Evolutionary conservation across 257 asterid species (phyloP), one percentile per base, ranked within the genome.

Genomic region (Lantana camara): DNA sequence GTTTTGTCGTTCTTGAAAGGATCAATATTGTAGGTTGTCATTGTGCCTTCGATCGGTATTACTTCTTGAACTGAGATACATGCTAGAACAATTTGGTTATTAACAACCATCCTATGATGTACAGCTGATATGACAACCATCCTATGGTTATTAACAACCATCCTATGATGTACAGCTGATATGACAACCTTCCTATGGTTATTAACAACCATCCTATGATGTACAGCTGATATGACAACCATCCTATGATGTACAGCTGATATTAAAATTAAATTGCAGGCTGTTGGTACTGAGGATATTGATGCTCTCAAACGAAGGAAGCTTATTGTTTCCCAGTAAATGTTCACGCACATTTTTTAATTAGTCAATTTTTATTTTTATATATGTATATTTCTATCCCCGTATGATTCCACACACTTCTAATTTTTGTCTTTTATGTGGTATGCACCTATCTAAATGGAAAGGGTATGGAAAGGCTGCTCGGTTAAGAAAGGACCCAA

Each of bases 381-480:
- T 35, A 35, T 35, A 35, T 27, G 11, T 35, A 10, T 4, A 35
- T 35, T 35, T 35, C 7, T 1, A 4, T 35, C 1, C 11, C 8
- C 11, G 1, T 35, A 41, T 57, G 20, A 21, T 41, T 14, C 2
- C 0, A 13, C 16, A 41, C 46, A 41, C 46, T 41, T 41, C 14
- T 54, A 41, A 15, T 27, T 51, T 47, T 22, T 50, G 40, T 69
- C 47, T 42, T 65, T 47, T 24, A 19, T 51, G 59, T n/a, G n/a
- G n/a, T n/a, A n/a, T 21, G 41, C 1, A 41, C n/a, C 29, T 61
- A 34, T 51, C 49, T 21, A 32, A 27, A 27, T 27, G 5, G 5
- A 27, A 59, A 86, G 91, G 73, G 66, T 67, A 59, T 87, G 92
- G 95, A 84, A 80, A 75, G 93, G 92, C 47, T 76, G 70, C 66